Evolutionary conservation across 1,139 yeast species (phyloP).

Genomic region (Geotrichum klebahnii): DNA sequence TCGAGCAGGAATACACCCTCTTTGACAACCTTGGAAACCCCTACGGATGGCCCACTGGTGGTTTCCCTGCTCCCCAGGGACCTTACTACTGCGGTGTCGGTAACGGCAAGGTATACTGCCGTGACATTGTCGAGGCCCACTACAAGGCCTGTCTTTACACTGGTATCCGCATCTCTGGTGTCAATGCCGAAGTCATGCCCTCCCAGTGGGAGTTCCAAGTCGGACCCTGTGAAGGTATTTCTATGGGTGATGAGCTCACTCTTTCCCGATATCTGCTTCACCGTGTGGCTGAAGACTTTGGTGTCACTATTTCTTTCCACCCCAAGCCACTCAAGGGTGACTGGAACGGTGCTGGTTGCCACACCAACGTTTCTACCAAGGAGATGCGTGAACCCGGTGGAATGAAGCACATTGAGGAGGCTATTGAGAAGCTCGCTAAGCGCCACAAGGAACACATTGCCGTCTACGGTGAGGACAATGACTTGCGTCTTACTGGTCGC

Average conservation of each 20-base stretch:
- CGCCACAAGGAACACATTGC: conserved; percentile 96
- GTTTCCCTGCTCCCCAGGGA: conserved; percentile 99
- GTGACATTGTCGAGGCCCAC: conserved; percentile 98
- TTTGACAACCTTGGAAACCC: conserved; percentile 86
- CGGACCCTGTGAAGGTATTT: conserved; percentile 93
- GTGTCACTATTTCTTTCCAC: conserved; percentile 96
- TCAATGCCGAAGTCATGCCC: conserved; percentile 99
- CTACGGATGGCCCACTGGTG: conserved; percentile 99
- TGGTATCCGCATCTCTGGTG: conserved; percentile 87
- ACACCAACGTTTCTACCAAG: conserved; percentile 94
- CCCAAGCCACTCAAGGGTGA: conserved; percentile 98
- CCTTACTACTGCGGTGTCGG: conserved; percentile 99
- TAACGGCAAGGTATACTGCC: conserved; percentile 94
- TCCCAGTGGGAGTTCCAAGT: conserved; percentile 99
- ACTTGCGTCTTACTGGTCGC: conserved; percentile 91
- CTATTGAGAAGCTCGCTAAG: conserved; percentile 87
- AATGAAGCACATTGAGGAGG: conserved; percentile 87
- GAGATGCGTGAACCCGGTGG: conserved; percentile 93
- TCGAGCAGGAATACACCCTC: conserved; percentile 97
- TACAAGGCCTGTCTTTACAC: conserved; percentile 96
- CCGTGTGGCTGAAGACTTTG: conserved; percentile 97
- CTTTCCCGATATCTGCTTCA: conserved; percentile 87
- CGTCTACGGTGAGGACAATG: conserved; percentile 93
- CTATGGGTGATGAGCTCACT: conserved; percentile 97
- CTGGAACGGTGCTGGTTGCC: conserved; percentile 99